A percentile compares a stretch with the other conserved stretches of the same genome.
phyloP scores from a whole-genome alignment of 805 yeast species.

The Vanderwaltozyma polyspora region DNA sequence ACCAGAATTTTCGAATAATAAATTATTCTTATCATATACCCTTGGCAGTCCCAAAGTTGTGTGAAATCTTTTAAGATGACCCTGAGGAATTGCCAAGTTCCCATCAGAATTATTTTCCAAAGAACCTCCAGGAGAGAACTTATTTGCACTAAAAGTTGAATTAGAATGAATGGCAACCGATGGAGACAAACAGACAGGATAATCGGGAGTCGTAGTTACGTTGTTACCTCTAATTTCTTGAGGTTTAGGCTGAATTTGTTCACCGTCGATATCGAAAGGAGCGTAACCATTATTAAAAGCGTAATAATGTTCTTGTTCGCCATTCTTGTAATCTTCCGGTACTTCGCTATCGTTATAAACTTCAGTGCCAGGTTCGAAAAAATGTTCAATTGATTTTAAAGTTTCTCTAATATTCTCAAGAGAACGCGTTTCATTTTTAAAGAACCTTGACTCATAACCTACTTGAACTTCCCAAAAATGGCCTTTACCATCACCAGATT shows the following conservation, averaged over 20 bases:
- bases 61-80: slow-evolving; percentile 1
- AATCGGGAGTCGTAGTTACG: neutral
- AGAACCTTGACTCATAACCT: slow-evolving; percentile 75
- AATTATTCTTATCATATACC: neutral
- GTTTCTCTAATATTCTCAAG: slow-evolving; percentile 15
- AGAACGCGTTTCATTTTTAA: slow-evolving; percentile 35
- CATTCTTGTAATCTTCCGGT: neutral
- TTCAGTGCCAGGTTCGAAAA: slow-evolving; percentile 1
- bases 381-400: slow-evolving; percentile 12
- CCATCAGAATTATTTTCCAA: neutral
- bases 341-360: neutral
- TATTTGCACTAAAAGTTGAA: neutral
- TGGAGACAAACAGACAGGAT: slow-evolving; percentile 1
- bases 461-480: slow-evolving; percentile 86
- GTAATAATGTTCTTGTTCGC: neutral
- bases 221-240: neutral
- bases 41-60: slow-evolving; percentile 1
- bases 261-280: neutral
- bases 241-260: neutral
- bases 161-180: neutral
- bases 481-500: slow-evolving; percentile 76
- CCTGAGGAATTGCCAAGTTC: neutral
- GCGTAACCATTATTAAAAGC: neutral
- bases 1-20: neutral
- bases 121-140: no score